Base-by-base conservation (phyloP, 768 basidiomycete species). In the Leccinellum albellum region DNA sequence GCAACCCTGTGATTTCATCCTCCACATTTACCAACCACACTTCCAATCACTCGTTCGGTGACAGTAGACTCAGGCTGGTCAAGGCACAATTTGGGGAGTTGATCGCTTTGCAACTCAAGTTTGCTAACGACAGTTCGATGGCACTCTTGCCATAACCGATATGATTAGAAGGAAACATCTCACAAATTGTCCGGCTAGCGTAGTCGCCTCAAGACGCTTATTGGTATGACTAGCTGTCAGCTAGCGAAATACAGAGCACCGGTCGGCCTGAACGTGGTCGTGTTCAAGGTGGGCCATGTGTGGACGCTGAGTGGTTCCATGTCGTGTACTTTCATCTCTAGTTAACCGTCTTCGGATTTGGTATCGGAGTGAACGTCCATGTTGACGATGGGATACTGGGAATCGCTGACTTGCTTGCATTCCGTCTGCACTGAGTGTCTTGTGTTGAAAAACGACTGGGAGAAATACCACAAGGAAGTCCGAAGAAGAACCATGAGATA, bases 141-240 rank as follows among this genome's bases (percentile, higher is more conserved):
- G 75, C 83, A 10, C 75, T 83, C 6, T 84, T 81, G 79, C 82
- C 83, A 8, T 82, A 83, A 59, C 82, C 82, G 0, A 64, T 82
- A 76, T 53, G 82, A 83, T n/a, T 58, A 77, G 82, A 56, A 72
- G 74, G 50, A 63, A 75, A 26, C 66, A 0, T 58, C 50, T 28
- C 59, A 61, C 1, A 71, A 61, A 6, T 51, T 64, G 5, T 67
- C 70, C 0, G 73, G 75, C 6, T 58, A 79, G 28, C 68, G 65
- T 3, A 74, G 76, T 60, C 76, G 79, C 33, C 31, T 82, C 9
- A 71, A 82, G 61, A 79, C 76, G 0, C 72, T 83, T 4, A n/a
- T 81, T 23, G 82, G 82, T 12, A 59, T 79, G 49, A 83, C 82
- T 0, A 82, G 81, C 0, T 55, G 53, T 6, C 73, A 67, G 44